Percentiles rank a stretch among this genome's conserved stretches.
Evolutionary conservation across 352 stramenopile genomes (phyloP).

Genomic region (Phytophthora chlamydospora): DNA sequence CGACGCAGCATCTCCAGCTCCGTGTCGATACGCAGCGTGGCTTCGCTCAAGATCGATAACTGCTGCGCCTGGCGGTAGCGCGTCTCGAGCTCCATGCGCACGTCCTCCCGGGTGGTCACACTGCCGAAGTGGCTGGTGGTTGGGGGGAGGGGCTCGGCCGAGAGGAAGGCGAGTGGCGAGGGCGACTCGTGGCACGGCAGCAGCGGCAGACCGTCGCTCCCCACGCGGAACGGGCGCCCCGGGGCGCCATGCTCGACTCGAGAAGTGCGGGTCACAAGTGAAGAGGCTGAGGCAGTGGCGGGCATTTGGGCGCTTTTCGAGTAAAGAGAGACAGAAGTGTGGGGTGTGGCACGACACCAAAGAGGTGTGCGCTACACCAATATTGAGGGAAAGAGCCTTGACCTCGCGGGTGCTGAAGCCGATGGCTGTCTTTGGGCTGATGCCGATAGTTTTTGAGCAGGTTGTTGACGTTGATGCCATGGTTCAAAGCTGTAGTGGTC

Average conservation of each 20-base stretch:
- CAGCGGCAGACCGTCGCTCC: slow-evolving; percentile 39
- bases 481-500: too few species aligned
- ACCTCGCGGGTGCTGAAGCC: too few species aligned
- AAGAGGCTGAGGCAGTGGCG: slow-evolving; percentile 28
- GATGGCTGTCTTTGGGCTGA: too few species aligned
- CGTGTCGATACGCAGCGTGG: slow-evolving; percentile 80
- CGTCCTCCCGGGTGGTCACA: slow-evolving; percentile 25
- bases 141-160: neutral
- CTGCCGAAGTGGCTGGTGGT: slow-evolving; percentile 39
- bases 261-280: slow-evolving; percentile 34
- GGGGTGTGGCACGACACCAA: too few species aligned
- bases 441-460: too few species aligned
- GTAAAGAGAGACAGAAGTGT: slow-evolving; percentile 11
- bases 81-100: slow-evolving; percentile 50
- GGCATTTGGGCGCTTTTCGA: slow-evolving; percentile 24
- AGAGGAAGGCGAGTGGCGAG: slow-evolving; percentile 12
- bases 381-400: too few species aligned
- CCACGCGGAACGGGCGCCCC: slow-evolving; percentile 29
- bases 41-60: slow-evolving; percentile 48
- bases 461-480: too few species aligned
- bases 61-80: slow-evolving; percentile 52
- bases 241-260: slow-evolving; percentile 21
- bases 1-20: slow-evolving; percentile 76
- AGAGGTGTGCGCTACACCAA: too few species aligned
- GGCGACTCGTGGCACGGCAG: slow-evolving; percentile 33